A percentile compares a stretch with the other conserved stretches of the same genome.
Evolutionary conservation across 257 asterid genomes (phyloP).

Genomic region (Solanum chaucha): DNA sequence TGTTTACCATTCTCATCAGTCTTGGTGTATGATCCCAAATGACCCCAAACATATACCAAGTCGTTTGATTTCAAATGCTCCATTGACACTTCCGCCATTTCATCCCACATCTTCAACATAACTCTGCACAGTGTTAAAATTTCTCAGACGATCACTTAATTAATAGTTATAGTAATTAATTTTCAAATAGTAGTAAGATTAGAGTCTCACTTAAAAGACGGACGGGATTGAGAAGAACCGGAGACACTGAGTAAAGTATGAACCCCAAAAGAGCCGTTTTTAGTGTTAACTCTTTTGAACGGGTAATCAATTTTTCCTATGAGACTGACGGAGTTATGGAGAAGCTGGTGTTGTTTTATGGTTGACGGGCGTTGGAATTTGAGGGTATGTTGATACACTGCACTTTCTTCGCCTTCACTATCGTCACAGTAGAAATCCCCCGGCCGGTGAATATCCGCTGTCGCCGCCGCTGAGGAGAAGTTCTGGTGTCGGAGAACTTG

Average conservation of each 20-base stretch:
- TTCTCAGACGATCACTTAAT: not conserved
- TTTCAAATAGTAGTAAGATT: not conserved
- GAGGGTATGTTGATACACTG: slow-evolving; percentile 45
- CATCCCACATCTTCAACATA: slow-evolving; percentile 47
- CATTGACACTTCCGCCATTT: slow-evolving; percentile 40
- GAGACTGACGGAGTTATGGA: slow-evolving; percentile 52
- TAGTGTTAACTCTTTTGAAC: slow-evolving; percentile 8
- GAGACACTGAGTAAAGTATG: slow-evolving; percentile 28
- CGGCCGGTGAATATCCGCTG: slow-evolving; percentile 4
- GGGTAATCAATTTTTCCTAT: slow-evolving; percentile 39
- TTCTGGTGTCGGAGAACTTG: slow-evolving; percentile 1
- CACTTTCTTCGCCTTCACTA: slow-evolving; percentile 28
- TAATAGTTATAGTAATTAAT: not conserved
- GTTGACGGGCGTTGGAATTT: slow-evolving; percentile 57
- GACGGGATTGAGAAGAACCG: slow-evolving; percentile 5
- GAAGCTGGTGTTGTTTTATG: slow-evolving; percentile 6
- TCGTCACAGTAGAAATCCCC: slow-evolving; percentile 13
- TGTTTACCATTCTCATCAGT: slow-evolving; percentile 16
- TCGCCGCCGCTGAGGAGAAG: slow-evolving; percentile 25
- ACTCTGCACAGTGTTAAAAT: slow-evolving; percentile 18
- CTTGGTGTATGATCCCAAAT: slow-evolving; percentile 32
- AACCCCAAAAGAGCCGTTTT: slow-evolving; percentile 18
- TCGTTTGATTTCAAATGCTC: slow-evolving; percentile 53
- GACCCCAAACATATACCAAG: slow-evolving; percentile 55
- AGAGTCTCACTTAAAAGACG: slow-evolving; percentile 26